phyloP scores from a whole-genome alignment of 495 filamentous ascomycete species.

The Cryomyces minteri region DNA sequence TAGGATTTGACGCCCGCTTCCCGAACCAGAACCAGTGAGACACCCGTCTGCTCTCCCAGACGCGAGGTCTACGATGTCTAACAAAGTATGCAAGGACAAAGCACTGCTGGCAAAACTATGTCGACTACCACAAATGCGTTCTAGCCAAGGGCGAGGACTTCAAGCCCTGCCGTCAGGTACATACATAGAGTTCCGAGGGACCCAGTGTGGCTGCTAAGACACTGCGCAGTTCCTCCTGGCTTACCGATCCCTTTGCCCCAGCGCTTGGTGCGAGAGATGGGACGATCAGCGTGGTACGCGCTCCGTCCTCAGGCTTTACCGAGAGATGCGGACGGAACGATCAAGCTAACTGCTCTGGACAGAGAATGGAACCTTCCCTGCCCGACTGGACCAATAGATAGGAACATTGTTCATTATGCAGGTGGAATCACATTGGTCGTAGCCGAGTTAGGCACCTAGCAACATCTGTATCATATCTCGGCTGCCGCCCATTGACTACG shows the following conservation, averaged over 20 bases:
- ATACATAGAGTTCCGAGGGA: background rate
- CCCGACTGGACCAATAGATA: conserved; percentile 37
- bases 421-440: too few relatives aligned
- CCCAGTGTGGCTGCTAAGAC: background rate
- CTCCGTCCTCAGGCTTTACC: background rate
- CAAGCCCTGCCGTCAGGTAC: conserved; percentile 88
- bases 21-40: conserved; percentile 87
- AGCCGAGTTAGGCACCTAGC: too few relatives aligned
- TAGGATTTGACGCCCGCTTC: conserved; percentile 98
- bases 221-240: conserved; percentile 68
- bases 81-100: conserved; percentile 32
- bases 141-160: conserved; percentile 98
- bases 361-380: conserved; percentile 90
- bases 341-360: conserved; percentile 13
- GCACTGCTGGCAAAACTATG: conserved; percentile 98
- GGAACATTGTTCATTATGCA: background rate
- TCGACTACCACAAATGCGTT: conserved; percentile 99
- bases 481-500: too few relatives aligned
- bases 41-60: background rate
- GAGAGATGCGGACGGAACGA: too few relatives aligned
- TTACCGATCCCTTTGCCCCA: conserved; percentile 93
- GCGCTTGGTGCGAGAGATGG: conserved; percentile 87
- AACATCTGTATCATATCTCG: too few relatives aligned
- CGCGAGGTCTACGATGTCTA: conserved; percentile 10
- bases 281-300: conserved; percentile 86